Base-by-base conservation (phyloP, 2,329 filamentous ascomycete species). In the Volutella citrinella region DNA sequence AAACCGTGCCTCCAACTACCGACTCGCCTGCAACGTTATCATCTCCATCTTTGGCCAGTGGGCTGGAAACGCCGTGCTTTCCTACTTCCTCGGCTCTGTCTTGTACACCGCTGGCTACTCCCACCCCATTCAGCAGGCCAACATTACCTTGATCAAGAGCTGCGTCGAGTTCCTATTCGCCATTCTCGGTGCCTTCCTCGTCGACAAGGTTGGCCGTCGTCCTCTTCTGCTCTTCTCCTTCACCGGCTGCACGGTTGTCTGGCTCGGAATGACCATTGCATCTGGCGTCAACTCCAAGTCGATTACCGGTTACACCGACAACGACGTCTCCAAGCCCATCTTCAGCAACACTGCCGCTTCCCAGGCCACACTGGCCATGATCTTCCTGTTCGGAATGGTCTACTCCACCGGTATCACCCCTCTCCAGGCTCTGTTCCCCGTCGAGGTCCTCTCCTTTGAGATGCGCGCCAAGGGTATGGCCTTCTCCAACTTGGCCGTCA, bases 391-490 rank as follows among this genome's bases (percentile, higher is more conserved):
- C 40, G 69, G 69, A 3, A 68, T 70, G 38, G 61, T 72, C 18
- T 78, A 68, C 56, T 71, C 68, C 2, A 55, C 77, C 31, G 56
- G 54, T 26, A 56, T 59, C 32, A 61, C 57, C 2, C 57, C 57
- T 1, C 51, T 60, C 3, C 57, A 60, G 19, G 43, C 43, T 8
- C 49, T 75, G 12, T 75, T 73, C 44, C 66, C 69, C 3, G 70
- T 74, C 22, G 71, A 76, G 48, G 66, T 69, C 12, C 58, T 75
- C 5, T 66, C 61, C 10, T 74, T 70, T 41, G 69, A 74, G 51
- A 70, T 69, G 51, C 64, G 72, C 22, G 72, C 69, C 27, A 75
- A 75, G 54, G 71, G 71, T 7, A 74, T 75, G 68, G 70, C 67
- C 3, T 65, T 74, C 42, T 66, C 49, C 44, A 66, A 55, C 29